Percentiles rank a stretch among this genome's conserved stretches.
These are phyloP conservation scores for Sporothrix mexicana DNA, from an alignment of 2,329 filamentous ascomycete genomes.

Conservation along the genomic window DNA sequence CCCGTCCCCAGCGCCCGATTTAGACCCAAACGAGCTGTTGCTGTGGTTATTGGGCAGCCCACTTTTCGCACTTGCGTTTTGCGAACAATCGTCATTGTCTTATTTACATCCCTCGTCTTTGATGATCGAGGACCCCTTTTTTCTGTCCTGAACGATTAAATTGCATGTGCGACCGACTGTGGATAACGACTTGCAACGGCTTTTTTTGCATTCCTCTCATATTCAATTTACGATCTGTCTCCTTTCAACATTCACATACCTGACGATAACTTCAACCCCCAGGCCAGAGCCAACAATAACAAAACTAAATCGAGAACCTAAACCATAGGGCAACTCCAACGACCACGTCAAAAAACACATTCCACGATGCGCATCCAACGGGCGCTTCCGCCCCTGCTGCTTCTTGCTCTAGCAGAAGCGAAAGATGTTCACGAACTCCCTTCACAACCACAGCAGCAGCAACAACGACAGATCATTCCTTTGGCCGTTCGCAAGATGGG, in stretches of 20 bases:
- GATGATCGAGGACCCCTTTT: neutral
- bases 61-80: constrained; percentile 17
- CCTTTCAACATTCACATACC: neutral
- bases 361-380: constrained; percentile 30
- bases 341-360: no score
- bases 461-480: constrained; percentile 48
- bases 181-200: constrained; percentile 18
- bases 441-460: constrained; percentile 23
- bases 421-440: constrained; percentile 43
- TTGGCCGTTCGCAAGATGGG: constrained; percentile 75
- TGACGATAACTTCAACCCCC: neutral
- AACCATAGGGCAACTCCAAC: neutral
- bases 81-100: constrained; percentile 26
- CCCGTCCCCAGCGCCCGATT: constrained; percentile 8
- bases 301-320: neutral
- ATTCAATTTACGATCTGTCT: constrained; percentile 5
- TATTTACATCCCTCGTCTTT: constrained; percentile 23
- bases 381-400: constrained; percentile 49
- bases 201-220: constrained; percentile 21
- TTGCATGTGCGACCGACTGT: constrained; percentile 9
- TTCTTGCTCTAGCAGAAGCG: constrained; percentile 51
- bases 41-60: constrained; percentile 27
- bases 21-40: constrained; percentile 22
- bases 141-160: neutral
- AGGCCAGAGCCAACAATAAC: neutral